Evolutionary conservation across 306 rosid genomes (phyloP).

Genomic region (Vigna mungo): DNA sequence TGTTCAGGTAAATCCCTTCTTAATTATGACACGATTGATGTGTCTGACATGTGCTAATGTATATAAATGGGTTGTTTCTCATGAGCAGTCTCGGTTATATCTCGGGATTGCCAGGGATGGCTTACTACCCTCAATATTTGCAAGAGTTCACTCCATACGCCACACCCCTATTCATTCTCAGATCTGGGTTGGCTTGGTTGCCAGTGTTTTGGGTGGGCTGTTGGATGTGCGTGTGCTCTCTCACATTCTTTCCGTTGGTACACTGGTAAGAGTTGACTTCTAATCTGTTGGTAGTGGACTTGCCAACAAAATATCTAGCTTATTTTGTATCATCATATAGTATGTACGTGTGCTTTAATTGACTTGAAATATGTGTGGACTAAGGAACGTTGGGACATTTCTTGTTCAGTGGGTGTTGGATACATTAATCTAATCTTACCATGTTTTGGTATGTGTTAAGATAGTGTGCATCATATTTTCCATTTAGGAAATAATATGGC

Average conservation of each 20-base stretch:
- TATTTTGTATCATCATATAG: constrained; percentile 8
- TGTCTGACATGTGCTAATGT: constrained; percentile 46
- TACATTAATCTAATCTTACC: constrained; percentile 1
- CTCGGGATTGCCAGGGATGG: constrained; percentile 99
- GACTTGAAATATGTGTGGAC: background rate
- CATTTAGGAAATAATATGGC: constrained; percentile 13
- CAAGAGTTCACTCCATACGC: constrained; percentile 68
- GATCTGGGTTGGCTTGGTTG: constrained; percentile 92
- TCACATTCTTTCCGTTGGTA: constrained; percentile 93
- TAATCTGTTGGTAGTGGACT: constrained; percentile 30
- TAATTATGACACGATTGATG: constrained; percentile 42
- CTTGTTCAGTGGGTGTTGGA: constrained; percentile 21
- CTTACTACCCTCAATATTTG: constrained; percentile 82
- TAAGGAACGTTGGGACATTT: constrained; percentile 8
- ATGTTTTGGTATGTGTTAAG: background rate
- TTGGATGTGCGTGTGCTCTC: constrained; percentile 83
- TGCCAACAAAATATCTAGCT: constrained; percentile 35
- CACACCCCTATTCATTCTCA: constrained; percentile 95
- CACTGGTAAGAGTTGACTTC: constrained; percentile 72
- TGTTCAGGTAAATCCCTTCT: constrained; percentile 79
- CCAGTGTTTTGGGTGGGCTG: constrained; percentile 81
- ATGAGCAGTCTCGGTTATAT: constrained; percentile 90
- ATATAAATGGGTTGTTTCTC: constrained; percentile 46
- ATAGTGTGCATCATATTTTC: constrained; percentile 17
- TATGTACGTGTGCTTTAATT: background rate